Evolutionary conservation across 768 basidiomycete species (phyloP).

Genomic region (Boletus eberwhitei): DNA sequence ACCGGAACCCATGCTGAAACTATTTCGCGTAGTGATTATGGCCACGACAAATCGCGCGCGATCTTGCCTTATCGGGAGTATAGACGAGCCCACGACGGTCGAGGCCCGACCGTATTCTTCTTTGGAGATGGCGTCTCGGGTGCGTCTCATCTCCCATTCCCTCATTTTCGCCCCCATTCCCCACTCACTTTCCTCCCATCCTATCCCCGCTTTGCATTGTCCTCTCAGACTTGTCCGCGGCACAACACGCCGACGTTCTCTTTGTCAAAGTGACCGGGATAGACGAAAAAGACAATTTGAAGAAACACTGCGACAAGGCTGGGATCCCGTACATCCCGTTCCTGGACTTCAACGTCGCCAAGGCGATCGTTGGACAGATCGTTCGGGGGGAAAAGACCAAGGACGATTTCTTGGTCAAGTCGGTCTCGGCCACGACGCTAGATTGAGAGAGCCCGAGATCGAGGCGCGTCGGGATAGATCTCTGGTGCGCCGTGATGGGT

Average conservation of each 20-base stretch:
- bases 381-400: slow-evolving; percentile 56
- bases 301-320: slow-evolving; percentile 74
- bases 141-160: slow-evolving; percentile 32
- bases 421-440: background rate
- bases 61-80: slow-evolving; percentile 81
- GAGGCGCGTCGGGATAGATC: background rate
- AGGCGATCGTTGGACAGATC: slow-evolving; percentile 59
- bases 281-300: slow-evolving; percentile 78
- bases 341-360: slow-evolving; percentile 61
- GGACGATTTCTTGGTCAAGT: slow-evolving; percentile 21
- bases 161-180: background rate
- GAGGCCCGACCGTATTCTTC: slow-evolving; percentile 81
- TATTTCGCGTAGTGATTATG: slow-evolving; percentile 53
- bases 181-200: background rate
- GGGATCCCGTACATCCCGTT: slow-evolving; percentile 81
- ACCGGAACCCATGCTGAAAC: background rate
- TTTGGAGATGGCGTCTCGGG: slow-evolving; percentile 98
- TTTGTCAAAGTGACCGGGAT: slow-evolving; percentile 83
- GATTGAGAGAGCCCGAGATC: background rate
- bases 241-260: slow-evolving; percentile 87
- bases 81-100: slow-evolving; percentile 14
- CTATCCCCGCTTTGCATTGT: background rate
- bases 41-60: slow-evolving; percentile 95
- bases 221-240: slow-evolving; percentile 83
- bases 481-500: background rate